A percentile compares a stretch with the other conserved stretches of the same genome.
Evolutionary conservation across 148 eudicot species (phyloP).

Genomic region (Gaultheria prostrata): DNA sequence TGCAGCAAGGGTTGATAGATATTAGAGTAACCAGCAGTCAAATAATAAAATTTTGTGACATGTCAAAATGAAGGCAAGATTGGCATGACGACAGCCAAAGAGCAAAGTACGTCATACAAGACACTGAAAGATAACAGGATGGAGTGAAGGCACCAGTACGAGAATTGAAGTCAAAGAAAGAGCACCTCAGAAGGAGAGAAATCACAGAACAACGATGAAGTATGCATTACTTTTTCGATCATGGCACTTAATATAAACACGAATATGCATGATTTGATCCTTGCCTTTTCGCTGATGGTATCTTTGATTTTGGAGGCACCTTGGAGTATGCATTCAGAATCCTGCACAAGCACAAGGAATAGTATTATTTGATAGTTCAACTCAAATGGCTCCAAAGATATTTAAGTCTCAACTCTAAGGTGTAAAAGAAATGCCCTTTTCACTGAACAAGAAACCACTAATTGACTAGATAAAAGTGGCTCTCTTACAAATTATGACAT

Average conservation of each 20-base stretch:
- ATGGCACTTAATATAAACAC: neutral
- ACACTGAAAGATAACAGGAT: neutral
- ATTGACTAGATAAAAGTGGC: neutral
- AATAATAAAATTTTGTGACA: neutral
- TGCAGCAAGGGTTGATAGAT: constrained; percentile 25
- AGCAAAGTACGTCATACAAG: neutral
- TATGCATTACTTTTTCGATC: too few species aligned
- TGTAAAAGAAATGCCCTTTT: neutral
- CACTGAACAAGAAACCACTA: neutral
- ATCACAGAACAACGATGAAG: neutral
- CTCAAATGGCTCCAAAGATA: neutral
- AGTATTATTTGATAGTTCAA: neutral
- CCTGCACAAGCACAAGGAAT: constrained; percentile 34
- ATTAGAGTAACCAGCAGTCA: neutral
- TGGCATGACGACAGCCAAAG: neutral
- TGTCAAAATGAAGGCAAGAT: neutral
- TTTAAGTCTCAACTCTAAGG: neutral
- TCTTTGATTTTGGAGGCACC: constrained; percentile 69
- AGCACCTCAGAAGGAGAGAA: neutral
- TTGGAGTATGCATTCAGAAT: constrained; percentile 80
- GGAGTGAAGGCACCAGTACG: neutral
- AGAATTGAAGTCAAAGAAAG: neutral
- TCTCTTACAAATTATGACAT: neutral
- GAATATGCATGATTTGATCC: neutral
- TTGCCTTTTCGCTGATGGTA: constrained; percentile 64